phyloP scores from a whole-genome alignment of 345 rosid genomes.

The Gossypium ekmanianum region DNA sequence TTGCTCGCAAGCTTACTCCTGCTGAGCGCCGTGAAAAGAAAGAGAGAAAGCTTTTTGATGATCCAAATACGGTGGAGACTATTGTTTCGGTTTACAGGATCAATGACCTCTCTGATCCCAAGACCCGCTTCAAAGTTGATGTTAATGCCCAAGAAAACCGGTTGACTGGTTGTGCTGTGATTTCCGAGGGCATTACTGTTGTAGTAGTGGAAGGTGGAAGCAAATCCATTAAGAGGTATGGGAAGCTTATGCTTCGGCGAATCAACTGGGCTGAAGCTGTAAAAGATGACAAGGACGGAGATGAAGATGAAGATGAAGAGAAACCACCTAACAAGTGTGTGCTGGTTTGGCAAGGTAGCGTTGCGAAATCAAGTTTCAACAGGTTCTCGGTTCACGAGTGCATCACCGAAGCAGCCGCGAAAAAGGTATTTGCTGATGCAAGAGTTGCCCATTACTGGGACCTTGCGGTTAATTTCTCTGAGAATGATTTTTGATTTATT shows the following conservation, averaged over 20 bases:
- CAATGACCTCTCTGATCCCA: constrained; percentile 76
- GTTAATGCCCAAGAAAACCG: constrained; percentile 87
- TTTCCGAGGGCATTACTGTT: constrained; percentile 65
- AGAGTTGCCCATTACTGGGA: constrained; percentile 94
- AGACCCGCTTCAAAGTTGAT: constrained; percentile 86
- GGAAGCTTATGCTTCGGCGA: constrained; percentile 80
- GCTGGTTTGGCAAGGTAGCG: constrained; percentile 87
- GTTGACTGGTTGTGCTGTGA: constrained; percentile 77
- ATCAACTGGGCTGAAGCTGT: constrained; percentile 86
- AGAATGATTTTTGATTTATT: constrained; percentile 35
- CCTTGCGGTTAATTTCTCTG: constrained; percentile 67
- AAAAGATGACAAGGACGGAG: constrained; percentile 49
- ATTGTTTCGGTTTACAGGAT: constrained; percentile 80
- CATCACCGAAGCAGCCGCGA: constrained; percentile 76
- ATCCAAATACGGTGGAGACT: constrained; percentile 58
- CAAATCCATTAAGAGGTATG: constrained; percentile 85
- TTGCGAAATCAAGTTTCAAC: constrained; percentile 62
- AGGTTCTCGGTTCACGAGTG: constrained; percentile 72
- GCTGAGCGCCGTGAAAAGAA: constrained; percentile 94
- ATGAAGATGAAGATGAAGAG: constrained; percentile 39
- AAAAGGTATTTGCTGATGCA: constrained; percentile 66
- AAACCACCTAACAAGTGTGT: constrained; percentile 60
- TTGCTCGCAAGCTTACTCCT: constrained; percentile 90
- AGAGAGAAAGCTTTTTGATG: constrained; percentile 93
- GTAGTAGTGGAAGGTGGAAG: constrained; percentile 89